A percentile compares a stretch with the other conserved stretches of the same genome.
These are phyloP conservation scores for Lepraria neglecta DNA, from an alignment of 495 filamentous ascomycete genomes.

Conservation along the genomic window DNA sequence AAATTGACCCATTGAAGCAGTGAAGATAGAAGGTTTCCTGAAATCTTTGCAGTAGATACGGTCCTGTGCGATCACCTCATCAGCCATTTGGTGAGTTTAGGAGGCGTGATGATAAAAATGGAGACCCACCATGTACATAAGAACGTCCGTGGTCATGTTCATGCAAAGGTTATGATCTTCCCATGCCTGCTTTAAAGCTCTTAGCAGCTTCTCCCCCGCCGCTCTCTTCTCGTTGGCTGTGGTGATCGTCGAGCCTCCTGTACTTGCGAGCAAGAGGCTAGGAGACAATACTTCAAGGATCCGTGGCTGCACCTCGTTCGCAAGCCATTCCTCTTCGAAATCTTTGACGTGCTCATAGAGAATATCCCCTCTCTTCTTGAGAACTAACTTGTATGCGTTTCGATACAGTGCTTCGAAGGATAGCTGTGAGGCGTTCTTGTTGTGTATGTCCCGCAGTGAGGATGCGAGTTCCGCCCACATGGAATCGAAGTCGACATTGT, in stretches of 20 bases:
- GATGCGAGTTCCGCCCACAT: conserved; percentile 69
- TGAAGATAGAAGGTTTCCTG: conserved; percentile 70
- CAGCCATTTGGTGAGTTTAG: background rate
- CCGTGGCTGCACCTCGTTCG: conserved; percentile 54
- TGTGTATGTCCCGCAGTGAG: conserved; percentile 81
- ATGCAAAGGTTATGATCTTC: conserved; percentile 84
- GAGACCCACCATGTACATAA: conserved; percentile 85
- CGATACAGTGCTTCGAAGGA: conserved; percentile 97
- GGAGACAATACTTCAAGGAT: conserved; percentile 58
- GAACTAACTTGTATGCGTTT: conserved; percentile 90
- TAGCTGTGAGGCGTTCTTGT: conserved; percentile 78
- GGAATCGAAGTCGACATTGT: conserved; percentile 67
- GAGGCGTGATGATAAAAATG: background rate
- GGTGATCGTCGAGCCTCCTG: conserved; percentile 40
- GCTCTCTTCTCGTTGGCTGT: conserved; percentile 68
- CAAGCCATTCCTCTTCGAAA: conserved; percentile 77
- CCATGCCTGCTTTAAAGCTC: conserved; percentile 69
- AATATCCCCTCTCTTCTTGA: conserved; percentile 76
- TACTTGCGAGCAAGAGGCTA: conserved; percentile 46
- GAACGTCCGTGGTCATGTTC: conserved; percentile 94
- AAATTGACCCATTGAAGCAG: conserved; percentile 77
- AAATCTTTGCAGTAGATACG: conserved; percentile 69
- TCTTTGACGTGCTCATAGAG: conserved; percentile 73
- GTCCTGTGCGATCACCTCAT: conserved; percentile 46
- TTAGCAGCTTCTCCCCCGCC: conserved; percentile 78